phyloP scores from a whole-genome alignment of 495 filamentous ascomycete species.

The Xanthoparmelia taractica region DNA sequence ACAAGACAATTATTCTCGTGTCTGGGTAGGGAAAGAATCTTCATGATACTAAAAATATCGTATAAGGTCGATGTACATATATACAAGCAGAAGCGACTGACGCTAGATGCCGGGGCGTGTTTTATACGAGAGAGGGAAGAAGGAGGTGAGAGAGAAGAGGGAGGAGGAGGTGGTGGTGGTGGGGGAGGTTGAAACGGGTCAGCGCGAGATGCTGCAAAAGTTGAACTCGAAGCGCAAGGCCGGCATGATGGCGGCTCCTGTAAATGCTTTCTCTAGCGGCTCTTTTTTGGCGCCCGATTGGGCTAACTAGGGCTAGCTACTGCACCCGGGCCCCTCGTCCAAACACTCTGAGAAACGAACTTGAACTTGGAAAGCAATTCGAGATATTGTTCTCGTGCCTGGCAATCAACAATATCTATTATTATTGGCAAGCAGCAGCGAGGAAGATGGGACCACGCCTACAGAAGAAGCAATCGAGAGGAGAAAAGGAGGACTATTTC shows the following conservation, averaged over 20 bases:
- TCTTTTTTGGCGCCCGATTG: neutral
- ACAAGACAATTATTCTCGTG: neutral
- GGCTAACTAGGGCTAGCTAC: neutral
- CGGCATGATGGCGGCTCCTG: no score
- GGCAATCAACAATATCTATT: no score
- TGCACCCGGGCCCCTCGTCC: no score
- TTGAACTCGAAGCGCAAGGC: neutral
- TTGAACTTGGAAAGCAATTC: no score
- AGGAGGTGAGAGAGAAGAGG: no score
- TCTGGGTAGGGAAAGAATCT: conserved; percentile 1
- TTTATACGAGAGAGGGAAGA: neutral
- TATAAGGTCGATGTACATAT: neutral
- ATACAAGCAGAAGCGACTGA: neutral
- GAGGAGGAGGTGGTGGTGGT: no score
- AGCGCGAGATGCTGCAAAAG: neutral
- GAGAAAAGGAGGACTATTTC: neutral
- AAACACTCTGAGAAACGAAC: no score
- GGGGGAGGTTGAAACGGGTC: neutral
- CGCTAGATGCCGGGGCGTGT: neutral
- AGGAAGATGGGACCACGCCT: no score
- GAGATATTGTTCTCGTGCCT: no score
- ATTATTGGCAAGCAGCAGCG: no score
- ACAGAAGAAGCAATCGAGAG: neutral
- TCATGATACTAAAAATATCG: neutral
- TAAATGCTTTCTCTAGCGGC: neutral